These are phyloP conservation scores for Immersiporthe knoxdaviesiana DNA, from an alignment of 2,329 filamentous ascomycete genomes.

Conservation along the genomic window DNA sequence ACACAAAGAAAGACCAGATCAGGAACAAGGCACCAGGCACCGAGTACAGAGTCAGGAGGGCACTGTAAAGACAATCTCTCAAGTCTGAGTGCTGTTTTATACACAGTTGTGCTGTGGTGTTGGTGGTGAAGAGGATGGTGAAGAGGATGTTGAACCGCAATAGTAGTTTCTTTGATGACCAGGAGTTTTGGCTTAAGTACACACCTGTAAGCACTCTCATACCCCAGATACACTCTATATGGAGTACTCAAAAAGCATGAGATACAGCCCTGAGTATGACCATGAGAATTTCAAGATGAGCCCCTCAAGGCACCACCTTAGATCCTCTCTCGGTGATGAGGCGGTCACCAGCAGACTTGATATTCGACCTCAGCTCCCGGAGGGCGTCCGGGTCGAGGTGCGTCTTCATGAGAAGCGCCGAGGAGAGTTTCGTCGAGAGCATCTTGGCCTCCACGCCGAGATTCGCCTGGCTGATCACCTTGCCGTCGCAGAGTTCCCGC, in stretches of 20 bases:
- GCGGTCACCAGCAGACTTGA: slow-evolving; percentile 28
- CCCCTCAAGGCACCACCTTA: slow-evolving; percentile 22
- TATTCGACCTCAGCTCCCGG: slow-evolving; percentile 26
- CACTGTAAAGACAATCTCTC: background rate
- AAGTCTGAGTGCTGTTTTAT: background rate
- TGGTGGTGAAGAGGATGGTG: background rate
- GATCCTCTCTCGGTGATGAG: slow-evolving; percentile 26
- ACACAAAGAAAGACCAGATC: background rate
- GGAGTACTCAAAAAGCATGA: background rate
- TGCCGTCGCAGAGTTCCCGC: slow-evolving; percentile 38
- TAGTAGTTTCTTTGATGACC: background rate
- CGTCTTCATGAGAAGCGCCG: slow-evolving; percentile 38
- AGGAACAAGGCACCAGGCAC: background rate
- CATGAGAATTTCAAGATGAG: background rate
- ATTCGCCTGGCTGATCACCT: slow-evolving; percentile 38
- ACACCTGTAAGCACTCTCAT: background rate
- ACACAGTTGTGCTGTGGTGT: background rate
- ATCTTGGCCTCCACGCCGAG: slow-evolving; percentile 37
- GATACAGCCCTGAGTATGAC: background rate
- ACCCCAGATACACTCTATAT: background rate
- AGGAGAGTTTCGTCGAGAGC: slow-evolving; percentile 36
- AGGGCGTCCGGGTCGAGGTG: slow-evolving; percentile 22
- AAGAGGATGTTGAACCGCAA: background rate
- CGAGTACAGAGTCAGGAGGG: background rate
- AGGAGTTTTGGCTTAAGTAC: background rate